Conservation (phyloP, 495 filamentous ascomycete species). For the Penicillium bialowiezense region DNA sequence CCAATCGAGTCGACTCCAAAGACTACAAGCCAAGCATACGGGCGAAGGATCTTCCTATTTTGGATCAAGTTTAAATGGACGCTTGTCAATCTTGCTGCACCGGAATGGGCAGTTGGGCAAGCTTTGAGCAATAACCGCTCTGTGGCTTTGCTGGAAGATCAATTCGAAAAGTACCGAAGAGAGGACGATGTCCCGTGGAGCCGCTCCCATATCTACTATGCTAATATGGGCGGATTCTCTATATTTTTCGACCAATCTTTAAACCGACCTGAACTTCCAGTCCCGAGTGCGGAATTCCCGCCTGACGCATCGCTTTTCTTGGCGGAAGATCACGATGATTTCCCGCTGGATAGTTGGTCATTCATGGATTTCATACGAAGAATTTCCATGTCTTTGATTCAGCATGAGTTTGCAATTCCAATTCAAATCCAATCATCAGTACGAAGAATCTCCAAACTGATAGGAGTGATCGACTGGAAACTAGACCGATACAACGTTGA, state of each 20-base stretch:
- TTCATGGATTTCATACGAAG: no score
- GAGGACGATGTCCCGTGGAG: neutral
- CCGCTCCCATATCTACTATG: neutral
- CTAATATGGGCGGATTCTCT: conserved; percentile 2
- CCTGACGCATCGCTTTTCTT: no score
- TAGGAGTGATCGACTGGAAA: neutral
- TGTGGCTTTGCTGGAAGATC: neutral
- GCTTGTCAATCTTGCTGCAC: neutral
- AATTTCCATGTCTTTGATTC: no score
- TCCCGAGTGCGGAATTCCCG: no score
- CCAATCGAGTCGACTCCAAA: neutral
- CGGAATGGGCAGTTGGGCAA: neutral
- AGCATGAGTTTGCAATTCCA: neutral
- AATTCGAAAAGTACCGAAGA: neutral
- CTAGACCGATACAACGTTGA: neutral
- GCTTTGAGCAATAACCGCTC: neutral
- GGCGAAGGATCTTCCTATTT: neutral
- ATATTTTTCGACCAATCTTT: neutral
- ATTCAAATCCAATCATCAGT: neutral
- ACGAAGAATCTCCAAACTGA: neutral
- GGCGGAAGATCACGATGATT: no score
- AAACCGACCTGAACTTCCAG: no score
- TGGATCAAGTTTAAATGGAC: neutral
- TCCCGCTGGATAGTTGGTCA: no score
- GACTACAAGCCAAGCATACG: neutral